Evolutionary conservation across 2,329 filamentous ascomycete species (phyloP).

Genomic region (Clonostachys byssicola): DNA sequence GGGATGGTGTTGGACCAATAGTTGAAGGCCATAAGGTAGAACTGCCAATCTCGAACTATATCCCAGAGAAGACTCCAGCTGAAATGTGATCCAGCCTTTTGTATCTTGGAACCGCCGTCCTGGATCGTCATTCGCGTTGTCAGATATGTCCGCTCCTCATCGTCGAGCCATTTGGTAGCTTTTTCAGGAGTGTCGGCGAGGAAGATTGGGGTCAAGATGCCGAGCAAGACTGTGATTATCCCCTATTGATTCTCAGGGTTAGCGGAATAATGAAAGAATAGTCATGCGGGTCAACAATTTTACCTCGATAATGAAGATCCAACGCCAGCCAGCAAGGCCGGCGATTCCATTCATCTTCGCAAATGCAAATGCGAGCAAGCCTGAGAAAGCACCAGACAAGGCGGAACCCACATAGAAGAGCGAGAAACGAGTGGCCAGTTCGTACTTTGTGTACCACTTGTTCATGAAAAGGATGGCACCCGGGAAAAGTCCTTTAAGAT

Average conservation of each 20-base stretch:
- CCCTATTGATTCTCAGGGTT: too few species aligned
- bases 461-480: conserved; percentile 11
- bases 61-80: too few species aligned
- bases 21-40: too few species aligned
- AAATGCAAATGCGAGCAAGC: conserved; percentile 10
- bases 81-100: too few species aligned
- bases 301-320: conserved; percentile 16
- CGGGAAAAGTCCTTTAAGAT: conserved; percentile 1
- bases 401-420: conserved; percentile 17
- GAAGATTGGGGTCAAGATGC: conserved; percentile 39
- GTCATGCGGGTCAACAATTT: too few species aligned
- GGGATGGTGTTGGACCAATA: too few species aligned
- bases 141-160: not conserved
- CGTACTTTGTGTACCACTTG: conserved; percentile 21
- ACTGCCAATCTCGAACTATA: too few species aligned
- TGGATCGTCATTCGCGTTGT: not conserved
- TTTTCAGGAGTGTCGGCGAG: conserved; percentile 21
- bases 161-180: not conserved
- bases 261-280: too few species aligned
- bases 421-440: conserved; percentile 16
- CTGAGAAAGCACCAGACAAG: conserved; percentile 11
- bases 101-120: too few species aligned
- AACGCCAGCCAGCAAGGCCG: conserved; percentile 9
- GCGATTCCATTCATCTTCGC: conserved; percentile 11
- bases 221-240: conserved; percentile 21